Conservation (phyloP, 768 basidiomycete genomes). For the Russula vinacea region DNA sequence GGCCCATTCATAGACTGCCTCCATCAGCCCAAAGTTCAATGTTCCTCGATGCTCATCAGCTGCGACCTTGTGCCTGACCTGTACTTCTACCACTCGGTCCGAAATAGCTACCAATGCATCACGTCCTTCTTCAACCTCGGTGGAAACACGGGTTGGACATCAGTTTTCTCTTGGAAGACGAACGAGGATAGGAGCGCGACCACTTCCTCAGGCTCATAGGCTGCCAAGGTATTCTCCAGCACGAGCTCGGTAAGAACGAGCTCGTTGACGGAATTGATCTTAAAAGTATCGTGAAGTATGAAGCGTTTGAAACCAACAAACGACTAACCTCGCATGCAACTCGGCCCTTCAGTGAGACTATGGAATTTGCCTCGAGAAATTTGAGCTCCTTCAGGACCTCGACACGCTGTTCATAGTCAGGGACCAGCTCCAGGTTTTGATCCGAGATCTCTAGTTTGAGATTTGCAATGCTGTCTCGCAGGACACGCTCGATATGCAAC, state of each 20-base stretch:
- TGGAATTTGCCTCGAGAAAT: conserved; percentile 94
- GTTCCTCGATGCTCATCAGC: conserved; percentile 73
- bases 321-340: conserved; percentile 90
- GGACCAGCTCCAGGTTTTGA: conserved; percentile 93
- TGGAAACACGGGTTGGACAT: conserved; percentile 78
- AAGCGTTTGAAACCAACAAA: not conserved
- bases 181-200: conserved; percentile 95
- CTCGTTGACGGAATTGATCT: conserved; percentile 98
- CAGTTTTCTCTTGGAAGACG: conserved; percentile 98
- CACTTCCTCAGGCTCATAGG: conserved; percentile 92
- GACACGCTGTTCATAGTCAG: conserved; percentile 94
- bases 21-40: conserved; percentile 87
- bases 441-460: conserved; percentile 89
- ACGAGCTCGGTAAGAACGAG: conserved; percentile 95
- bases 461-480: conserved; percentile 69
- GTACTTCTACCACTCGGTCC: conserved; percentile 74
- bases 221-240: conserved; percentile 88
- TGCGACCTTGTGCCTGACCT: conserved; percentile 74
- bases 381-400: conserved; percentile 86
- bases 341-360: conserved; percentile 91
- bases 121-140: conserved; percentile 75
- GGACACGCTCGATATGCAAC: conserved; percentile 70
- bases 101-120: conserved; percentile 74
- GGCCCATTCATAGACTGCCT: conserved; percentile 99
- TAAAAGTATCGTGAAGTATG: conserved; percentile 35